Evolutionary conservation across 2,329 filamentous ascomycete species (phyloP), one percentile per base, ranked within the genome.

Genomic region (Amauroascus verrucosus): DNA sequence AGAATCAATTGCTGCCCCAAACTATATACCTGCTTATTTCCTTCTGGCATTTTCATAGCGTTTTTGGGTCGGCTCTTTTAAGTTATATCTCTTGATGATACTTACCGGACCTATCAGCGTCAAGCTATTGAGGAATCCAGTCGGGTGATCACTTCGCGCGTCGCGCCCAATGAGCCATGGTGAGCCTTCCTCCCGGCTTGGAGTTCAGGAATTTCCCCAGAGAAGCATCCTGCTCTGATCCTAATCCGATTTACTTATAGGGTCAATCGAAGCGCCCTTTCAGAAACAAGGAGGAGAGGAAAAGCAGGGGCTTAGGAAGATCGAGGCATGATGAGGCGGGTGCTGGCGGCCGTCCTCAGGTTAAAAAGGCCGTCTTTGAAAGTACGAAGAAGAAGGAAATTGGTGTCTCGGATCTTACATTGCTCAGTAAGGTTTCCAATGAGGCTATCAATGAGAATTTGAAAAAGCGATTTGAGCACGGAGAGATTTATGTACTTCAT

Each of bases 391-490:
- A 97, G 83, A 97, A 95, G 80, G 90, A 98, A 72, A 93, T 98
- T 63, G 93, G 93, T 61, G 93, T 98, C 52, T 96, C 93, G 53
- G 93, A 98, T 77, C 79, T 98, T 68, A 98, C 93, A 3, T 77
- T 98, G 64, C 85, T 98, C 67, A 96, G 90, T 77, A 97, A 97
- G 72, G 94, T 98, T 60, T 95, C 90, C 61, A 97, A 98, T 71
- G 93, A 98, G 71, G 90, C 91, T 57, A 98, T 98, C 77, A 98
- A 98, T 75, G 93, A 97, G 54, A 98, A 98, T 70, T 70, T 98
- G 70, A 95, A 96, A 78, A 94, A 97, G 76, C 84, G 93, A 58
- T 98, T 98, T 72, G 88, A 97, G 68, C 90, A 91, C 77, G 85
- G 80, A 70, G 91, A 98, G 74, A 98, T 98, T 70, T 98, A 98